Base-by-base conservation (phyloP, 148 eudicot genomes). In the Chenopodium quinoa region DNA sequence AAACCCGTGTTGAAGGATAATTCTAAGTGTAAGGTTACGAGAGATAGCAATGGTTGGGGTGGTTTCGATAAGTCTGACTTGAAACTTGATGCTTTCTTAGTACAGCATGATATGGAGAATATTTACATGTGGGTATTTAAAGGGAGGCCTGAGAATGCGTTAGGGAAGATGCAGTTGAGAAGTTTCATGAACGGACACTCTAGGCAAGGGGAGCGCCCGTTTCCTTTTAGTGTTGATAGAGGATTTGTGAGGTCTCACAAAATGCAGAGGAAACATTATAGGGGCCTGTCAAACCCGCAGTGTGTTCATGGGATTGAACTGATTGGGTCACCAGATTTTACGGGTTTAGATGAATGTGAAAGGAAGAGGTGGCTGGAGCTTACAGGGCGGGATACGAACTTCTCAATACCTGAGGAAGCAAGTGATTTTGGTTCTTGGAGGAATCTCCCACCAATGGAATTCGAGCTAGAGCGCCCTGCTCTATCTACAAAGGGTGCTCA, bases 151-250 rank as follows among this genome's bases (percentile, higher is more conserved):
- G 88, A 89, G 81, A 84, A 89, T 79, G 83, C 90, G 9, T 83
- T 89, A 83, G 89, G 94, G 47, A 88, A 91, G 88, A 91, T 91
- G 94, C 94, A 90, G 77, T 74, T 91, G 58, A 80, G 92, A 69
- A 90, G 94, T 83, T 91, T 87, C 69, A 90, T 90, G 94, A 90
- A 91, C 69, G 92, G 94, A 63, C 93, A 89, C 67, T 91, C 93
- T 4, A 86, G 93, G 83, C 91, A 88, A 77, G 93, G 93, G 60
- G 91, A 89, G 64, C 84, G 87, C 13, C 90, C 87, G 0, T 91
- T 91, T 75, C 93, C 93, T 11, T 91, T 86, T 70, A 89, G 90
- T 60, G 91, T 79, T 10, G 93, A 90, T 17, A 86, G 83, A 81
- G 93, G 93, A 5, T 91, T 91, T 37, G 90, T 91, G 74, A 78